A percentile compares a stretch with the other conserved stretches of the same genome.
Conservation (phyloP, 164 flowering plant species). For the Chimonanthus praecox region DNA sequence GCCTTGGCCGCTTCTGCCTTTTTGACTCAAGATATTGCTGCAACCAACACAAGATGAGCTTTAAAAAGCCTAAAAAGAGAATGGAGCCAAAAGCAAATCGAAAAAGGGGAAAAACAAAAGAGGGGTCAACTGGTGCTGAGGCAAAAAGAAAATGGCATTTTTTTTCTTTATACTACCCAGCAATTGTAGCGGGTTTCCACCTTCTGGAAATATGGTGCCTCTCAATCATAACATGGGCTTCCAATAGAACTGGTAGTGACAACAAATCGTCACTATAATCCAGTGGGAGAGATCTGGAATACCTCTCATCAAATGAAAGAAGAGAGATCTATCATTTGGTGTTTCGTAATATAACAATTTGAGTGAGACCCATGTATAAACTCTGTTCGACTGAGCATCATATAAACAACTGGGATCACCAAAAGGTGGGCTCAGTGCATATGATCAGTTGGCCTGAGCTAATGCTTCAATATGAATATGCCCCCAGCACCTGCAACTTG, state of each 20-base stretch:
- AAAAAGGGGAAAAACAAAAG: no score
- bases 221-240: no score
- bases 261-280: no score
- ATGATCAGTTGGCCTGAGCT: background rate
- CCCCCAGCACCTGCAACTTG: slow-evolving; percentile 45
- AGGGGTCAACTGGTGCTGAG: background rate
- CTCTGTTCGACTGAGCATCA: background rate
- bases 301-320: no score
- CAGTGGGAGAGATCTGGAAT: no score
- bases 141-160: background rate
- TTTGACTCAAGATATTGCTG: slow-evolving; percentile 63
- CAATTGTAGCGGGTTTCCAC: background rate
- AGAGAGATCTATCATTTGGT: background rate
- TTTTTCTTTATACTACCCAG: background rate
- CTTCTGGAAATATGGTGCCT: no score
- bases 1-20: slow-evolving; percentile 48
- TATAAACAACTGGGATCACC: background rate
- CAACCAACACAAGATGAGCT: slow-evolving; percentile 6
- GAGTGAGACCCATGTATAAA: background rate
- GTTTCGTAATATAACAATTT: background rate
- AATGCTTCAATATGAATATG: no score
- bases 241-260: no score
- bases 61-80: background rate
- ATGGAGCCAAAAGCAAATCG: background rate
- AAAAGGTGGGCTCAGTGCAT: background rate